Percentiles rank a stretch among this genome's conserved stretches.
Evolutionary conservation across 495 filamentous ascomycete species (phyloP).

Genomic region (Penicillium argentinense): DNA sequence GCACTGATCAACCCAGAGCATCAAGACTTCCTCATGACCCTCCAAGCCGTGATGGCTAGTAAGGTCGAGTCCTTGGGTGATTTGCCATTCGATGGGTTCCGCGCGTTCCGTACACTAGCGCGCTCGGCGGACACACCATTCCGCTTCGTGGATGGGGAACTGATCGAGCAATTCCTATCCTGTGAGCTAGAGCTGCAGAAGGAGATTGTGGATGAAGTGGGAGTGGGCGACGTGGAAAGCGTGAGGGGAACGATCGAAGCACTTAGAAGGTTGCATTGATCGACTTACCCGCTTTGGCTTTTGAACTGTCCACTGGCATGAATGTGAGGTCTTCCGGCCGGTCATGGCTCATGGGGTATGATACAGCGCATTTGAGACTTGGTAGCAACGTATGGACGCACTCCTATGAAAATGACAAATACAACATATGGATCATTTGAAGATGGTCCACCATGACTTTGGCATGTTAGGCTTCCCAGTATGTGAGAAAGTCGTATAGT

Average conservation of each 20-base stretch:
- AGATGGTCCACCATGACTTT: too few relatives aligned
- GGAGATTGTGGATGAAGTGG: constrained; percentile 60
- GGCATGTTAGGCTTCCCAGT: too few relatives aligned
- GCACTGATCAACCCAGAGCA: constrained; percentile 66
- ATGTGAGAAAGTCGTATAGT: too few relatives aligned
- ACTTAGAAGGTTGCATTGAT: constrained; percentile 66
- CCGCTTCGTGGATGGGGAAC: constrained; percentile 89
- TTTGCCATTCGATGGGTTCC: constrained; percentile 73
- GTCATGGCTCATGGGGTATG: too few relatives aligned
- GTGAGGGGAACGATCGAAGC: constrained; percentile 73
- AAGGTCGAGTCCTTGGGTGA: constrained; percentile 64
- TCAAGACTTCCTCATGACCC: constrained; percentile 77
- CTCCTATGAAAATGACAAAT: too few relatives aligned
- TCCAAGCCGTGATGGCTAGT: constrained; percentile 72
- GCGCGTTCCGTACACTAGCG: constrained; percentile 72
- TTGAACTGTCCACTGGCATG: too few relatives aligned
- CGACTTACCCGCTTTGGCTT: too few relatives aligned
- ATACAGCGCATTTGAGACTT: too few relatives aligned
- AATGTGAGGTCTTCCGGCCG: too few relatives aligned
- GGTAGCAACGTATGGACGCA: too few relatives aligned
- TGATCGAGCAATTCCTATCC: constrained; percentile 83
- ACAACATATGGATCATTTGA: too few relatives aligned
- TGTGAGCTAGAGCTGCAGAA: constrained; percentile 61
- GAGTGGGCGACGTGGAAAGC: constrained; percentile 60
- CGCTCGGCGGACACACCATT: constrained; percentile 73